Evolutionary conservation across 2,329 filamentous ascomycete species (phyloP).

Genomic region (Penicillium brevicompactum): DNA sequence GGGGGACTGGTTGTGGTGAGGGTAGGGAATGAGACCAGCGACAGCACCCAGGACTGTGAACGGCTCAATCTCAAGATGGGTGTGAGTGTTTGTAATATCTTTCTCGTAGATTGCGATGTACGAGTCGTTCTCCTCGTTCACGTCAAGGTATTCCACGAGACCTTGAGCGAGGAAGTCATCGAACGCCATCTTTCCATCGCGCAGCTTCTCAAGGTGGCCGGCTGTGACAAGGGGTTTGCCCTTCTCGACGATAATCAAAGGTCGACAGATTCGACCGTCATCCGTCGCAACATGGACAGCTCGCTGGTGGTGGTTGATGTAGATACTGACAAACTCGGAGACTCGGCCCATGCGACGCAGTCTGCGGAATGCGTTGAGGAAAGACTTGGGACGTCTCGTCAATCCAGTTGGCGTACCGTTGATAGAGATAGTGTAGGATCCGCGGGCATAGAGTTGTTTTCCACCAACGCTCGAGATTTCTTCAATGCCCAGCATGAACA

Average conservation of each 20-base stretch:
- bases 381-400: conserved; percentile 82
- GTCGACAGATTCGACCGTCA: conserved; percentile 93
- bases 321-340: conserved; percentile 94
- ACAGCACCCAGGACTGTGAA: conserved; percentile 96
- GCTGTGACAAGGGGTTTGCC: conserved; percentile 77
- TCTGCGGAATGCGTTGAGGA: conserved; percentile 80
- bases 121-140: conserved; percentile 97
- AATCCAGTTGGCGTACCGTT: conserved; percentile 93
- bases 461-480: conserved; percentile 80
- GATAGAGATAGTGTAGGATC: conserved; percentile 87
- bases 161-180: conserved; percentile 91
- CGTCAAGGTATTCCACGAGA: conserved; percentile 93
- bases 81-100: conserved; percentile 79
- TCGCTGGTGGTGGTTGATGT: conserved; percentile 89
- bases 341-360: conserved; percentile 88
- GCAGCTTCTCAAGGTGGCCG: conserved; percentile 77
- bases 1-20: conserved; percentile 97
- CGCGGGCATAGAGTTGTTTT: conserved; percentile 80
- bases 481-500: conserved; percentile 83
- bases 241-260: conserved; percentile 92
- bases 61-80: conserved; percentile 95
- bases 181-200: conserved; percentile 82
- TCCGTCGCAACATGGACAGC: conserved; percentile 96
- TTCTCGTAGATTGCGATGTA: conserved; percentile 88
- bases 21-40: conserved; percentile 93